Percentiles rank a stretch among this genome's conserved stretches.
These are phyloP conservation scores for Haemoproteus tartakovskyi DNA, from an alignment of 169 alveolate genomes.

Conservation along the genomic window DNA sequence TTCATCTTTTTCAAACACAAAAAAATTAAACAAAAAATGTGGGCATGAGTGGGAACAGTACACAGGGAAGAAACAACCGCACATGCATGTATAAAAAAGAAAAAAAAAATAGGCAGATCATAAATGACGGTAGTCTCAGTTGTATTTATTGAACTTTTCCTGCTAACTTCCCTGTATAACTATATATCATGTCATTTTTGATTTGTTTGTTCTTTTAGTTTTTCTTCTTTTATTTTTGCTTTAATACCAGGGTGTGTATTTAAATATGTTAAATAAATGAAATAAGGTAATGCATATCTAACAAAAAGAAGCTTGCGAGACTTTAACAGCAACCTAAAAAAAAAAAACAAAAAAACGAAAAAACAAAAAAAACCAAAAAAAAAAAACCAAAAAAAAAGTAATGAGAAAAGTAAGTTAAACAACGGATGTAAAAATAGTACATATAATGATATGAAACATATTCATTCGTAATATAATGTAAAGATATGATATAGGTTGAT, in stretches of 20 bases:
- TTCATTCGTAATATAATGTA: too few species aligned
- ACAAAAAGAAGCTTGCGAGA: slow-evolving; percentile 53
- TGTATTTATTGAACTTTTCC: too few species aligned
- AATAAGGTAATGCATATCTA: slow-evolving; percentile 54
- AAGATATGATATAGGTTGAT: too few species aligned
- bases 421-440: background rate
- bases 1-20: too few species aligned
- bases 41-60: too few species aligned
- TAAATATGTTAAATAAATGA: slow-evolving; percentile 48
- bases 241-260: slow-evolving; percentile 41
- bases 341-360: background rate
- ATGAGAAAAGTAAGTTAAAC: background rate
- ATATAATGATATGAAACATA: background rate
- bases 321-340: slow-evolving; percentile 24
- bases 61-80: too few species aligned
- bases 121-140: too few species aligned
- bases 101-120: too few species aligned
- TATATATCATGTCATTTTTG: background rate
- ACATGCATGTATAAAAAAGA: too few species aligned
- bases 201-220: background rate
- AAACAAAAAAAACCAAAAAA: too few species aligned
- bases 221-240: slow-evolving; percentile 31
- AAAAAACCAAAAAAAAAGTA: background rate
- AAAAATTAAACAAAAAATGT: too few species aligned
- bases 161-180: background rate